Evolutionary conservation across 2,329 filamentous ascomycete genomes (phyloP).

Genomic region (Diaporthe citrichinensis): DNA sequence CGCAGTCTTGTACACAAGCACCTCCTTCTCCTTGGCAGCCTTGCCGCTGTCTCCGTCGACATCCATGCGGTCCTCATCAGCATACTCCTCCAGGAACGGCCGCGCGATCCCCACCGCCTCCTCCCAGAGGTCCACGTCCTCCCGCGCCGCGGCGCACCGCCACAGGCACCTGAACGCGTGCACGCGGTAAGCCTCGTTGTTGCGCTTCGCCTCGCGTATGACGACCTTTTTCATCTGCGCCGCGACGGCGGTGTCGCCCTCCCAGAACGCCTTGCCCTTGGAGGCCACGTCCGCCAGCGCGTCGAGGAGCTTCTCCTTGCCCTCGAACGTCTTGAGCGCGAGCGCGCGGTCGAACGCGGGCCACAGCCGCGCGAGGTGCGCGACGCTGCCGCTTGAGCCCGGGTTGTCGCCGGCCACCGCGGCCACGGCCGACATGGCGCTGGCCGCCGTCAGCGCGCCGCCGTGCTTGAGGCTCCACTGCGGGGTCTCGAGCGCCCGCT

Average conservation of each 20-base stretch:
- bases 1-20: slow-evolving; percentile 59
- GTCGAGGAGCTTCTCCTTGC: slow-evolving; percentile 87
- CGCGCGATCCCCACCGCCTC: slow-evolving; percentile 76
- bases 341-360: slow-evolving; percentile 85
- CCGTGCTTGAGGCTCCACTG: slow-evolving; percentile 95
- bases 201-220: slow-evolving; percentile 89
- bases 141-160: slow-evolving; percentile 76
- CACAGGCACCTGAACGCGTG: slow-evolving; percentile 81
- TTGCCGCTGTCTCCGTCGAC: slow-evolving; percentile 64
- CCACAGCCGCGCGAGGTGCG: slow-evolving; percentile 79
- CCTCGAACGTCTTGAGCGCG: slow-evolving; percentile 90
- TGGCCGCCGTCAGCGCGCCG: slow-evolving; percentile 84
- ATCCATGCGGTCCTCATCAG: slow-evolving; percentile 77
- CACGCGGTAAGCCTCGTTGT: slow-evolving; percentile 86
- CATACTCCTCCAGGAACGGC: slow-evolving; percentile 71
- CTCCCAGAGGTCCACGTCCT: slow-evolving; percentile 78
- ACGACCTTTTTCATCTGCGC: slow-evolving; percentile 84
- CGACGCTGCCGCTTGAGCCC: slow-evolving; percentile 68
- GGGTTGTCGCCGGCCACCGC: slow-evolving; percentile 70
- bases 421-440: slow-evolving; percentile 77
- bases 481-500: slow-evolving; percentile 79
- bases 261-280: slow-evolving; percentile 72
- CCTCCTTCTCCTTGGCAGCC: slow-evolving; percentile 49
- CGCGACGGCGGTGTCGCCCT: slow-evolving; percentile 64
- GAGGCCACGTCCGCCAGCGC: slow-evolving; percentile 85